Conservation (phyloP, 2,329 filamentous ascomycete species). For the Colletotrichum chrysophilum region DNA sequence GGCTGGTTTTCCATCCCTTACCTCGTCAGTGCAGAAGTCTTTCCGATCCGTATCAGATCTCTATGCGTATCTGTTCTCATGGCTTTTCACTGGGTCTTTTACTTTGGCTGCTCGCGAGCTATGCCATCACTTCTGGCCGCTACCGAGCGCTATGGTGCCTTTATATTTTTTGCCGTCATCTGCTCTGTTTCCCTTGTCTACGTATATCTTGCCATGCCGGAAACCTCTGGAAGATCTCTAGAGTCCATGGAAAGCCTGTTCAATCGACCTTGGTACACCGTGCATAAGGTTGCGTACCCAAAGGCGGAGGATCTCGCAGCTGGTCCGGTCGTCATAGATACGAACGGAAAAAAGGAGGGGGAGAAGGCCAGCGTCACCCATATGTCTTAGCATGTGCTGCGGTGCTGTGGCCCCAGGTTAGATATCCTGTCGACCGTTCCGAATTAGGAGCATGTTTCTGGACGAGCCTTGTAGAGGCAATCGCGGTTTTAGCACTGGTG, state of each 20-base stretch:
- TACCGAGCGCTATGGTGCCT: slow-evolving; percentile 28
- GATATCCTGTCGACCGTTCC: not conserved
- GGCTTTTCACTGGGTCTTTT: slow-evolving; percentile 45
- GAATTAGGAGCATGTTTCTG: not conserved
- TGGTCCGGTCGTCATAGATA: not conserved
- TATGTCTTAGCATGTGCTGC: not conserved
- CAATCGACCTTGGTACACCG: slow-evolving; percentile 32
- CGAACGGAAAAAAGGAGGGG: not conserved
- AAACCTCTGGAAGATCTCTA: slow-evolving; percentile 32
- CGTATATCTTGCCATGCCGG: slow-evolving; percentile 37
- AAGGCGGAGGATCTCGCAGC: slow-evolving; percentile 26
- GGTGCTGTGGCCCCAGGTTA: not conserved
- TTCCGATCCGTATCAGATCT: slow-evolving; percentile 45
- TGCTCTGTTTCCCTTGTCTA: slow-evolving; percentile 23
- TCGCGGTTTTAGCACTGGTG: not conserved
- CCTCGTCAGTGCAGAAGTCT: slow-evolving; percentile 49
- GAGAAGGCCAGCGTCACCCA: not conserved
- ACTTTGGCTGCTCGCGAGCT: slow-evolving; percentile 36
- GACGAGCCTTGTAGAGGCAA: too few species aligned
- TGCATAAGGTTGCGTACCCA: slow-evolving; percentile 32
- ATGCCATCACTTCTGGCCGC: slow-evolving; percentile 38
- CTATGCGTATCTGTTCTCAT: slow-evolving; percentile 45
- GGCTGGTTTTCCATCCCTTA: slow-evolving; percentile 52
- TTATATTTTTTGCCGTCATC: slow-evolving; percentile 16
- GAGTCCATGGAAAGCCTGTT: slow-evolving; percentile 35